Evolutionary conservation across 2,329 filamentous ascomycete genomes (phyloP).

Genomic region (Pseudophaeomoniella oleicola): DNA sequence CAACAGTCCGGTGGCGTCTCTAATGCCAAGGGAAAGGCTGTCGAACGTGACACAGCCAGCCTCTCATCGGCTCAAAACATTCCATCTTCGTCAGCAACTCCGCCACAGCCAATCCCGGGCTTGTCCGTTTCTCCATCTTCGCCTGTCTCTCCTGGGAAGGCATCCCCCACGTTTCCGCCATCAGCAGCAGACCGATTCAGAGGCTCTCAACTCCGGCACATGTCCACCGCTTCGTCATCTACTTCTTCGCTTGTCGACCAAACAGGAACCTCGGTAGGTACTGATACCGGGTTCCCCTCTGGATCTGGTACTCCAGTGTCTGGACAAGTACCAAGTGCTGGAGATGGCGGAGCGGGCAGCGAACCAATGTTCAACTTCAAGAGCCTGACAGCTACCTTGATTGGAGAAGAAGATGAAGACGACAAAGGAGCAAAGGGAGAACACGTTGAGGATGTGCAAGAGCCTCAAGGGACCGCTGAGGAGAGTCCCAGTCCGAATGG

Average conservation of each 20-base stretch:
- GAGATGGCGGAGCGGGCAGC: constrained; percentile 33
- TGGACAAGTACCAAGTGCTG: constrained; percentile 17
- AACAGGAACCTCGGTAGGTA: constrained; percentile 22
- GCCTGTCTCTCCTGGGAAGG: background rate
- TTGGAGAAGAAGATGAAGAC: constrained; percentile 40
- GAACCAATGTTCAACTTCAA: constrained; percentile 88
- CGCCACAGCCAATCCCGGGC: constrained; percentile 7
- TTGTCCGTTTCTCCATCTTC: constrained; percentile 2
- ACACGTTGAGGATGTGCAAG: constrained; percentile 20
- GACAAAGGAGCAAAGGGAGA: constrained; percentile 9
- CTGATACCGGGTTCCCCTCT: constrained; percentile 25
- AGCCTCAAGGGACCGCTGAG: too few species aligned
- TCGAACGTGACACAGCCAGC: constrained; percentile 38
- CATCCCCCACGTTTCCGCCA: constrained; percentile 26
- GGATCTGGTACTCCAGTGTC: background rate
- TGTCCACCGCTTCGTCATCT: constrained; percentile 76
- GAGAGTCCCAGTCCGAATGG: too few species aligned
- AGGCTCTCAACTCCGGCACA: constrained; percentile 61
- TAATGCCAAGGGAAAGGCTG: constrained; percentile 51
- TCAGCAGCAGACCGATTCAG: constrained; percentile 37
- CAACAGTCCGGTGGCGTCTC: constrained; percentile 17
- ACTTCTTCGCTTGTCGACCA: constrained; percentile 59
- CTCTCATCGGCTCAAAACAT: constrained; percentile 5
- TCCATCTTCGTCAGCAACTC: background rate
- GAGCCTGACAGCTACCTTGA: constrained; percentile 74